phyloP scores from a whole-genome alignment of 108 stramenopile genomes.

The Nannochloropsis gaditana region DNA sequence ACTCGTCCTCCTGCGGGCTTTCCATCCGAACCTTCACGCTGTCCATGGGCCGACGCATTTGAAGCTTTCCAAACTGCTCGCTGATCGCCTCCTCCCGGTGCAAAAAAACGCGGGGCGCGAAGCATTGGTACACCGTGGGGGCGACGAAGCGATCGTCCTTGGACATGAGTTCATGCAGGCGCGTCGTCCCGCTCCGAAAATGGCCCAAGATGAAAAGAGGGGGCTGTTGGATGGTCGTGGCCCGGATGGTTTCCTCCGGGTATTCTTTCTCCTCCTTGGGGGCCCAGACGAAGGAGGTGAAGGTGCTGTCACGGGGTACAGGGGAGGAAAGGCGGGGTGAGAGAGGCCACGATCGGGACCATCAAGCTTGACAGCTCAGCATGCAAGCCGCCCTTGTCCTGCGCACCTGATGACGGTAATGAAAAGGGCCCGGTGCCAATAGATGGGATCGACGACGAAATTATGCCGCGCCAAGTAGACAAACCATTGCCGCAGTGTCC shows the following conservation, averaged over 20 bases:
- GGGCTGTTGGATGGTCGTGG: slow-evolving; percentile 9
- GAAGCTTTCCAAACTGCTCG: not conserved
- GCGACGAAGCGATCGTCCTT: not conserved
- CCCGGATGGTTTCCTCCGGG: not conserved
- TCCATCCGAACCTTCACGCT: not conserved
- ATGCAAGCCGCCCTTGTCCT: not conserved
- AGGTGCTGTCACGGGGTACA: not conserved
- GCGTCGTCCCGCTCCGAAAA: not conserved
- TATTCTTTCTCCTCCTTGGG: slow-evolving; percentile 7
- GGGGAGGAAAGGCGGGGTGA: not conserved
- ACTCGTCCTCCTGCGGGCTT: slow-evolving; percentile 9
- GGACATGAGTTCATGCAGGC: not conserved
- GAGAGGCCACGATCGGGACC: not conserved
- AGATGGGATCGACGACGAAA: not conserved
- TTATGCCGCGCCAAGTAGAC: not conserved
- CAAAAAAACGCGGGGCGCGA: slow-evolving; percentile 1
- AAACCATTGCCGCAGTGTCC: not conserved
- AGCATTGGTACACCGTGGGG: not conserved
- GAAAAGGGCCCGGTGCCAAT: slow-evolving; percentile 13
- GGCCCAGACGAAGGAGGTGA: slow-evolving; percentile 17
- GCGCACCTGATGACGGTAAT: not conserved
- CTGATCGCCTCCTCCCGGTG: not conserved
- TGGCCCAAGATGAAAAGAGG: slow-evolving; percentile 12
- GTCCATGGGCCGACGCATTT: slow-evolving; percentile 6
- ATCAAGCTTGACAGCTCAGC: not conserved